Percentiles rank a stretch among this genome's conserved stretches.
phyloP scores from a whole-genome alignment of 495 filamentous ascomycete species.

The Aspergillus campestris region DNA sequence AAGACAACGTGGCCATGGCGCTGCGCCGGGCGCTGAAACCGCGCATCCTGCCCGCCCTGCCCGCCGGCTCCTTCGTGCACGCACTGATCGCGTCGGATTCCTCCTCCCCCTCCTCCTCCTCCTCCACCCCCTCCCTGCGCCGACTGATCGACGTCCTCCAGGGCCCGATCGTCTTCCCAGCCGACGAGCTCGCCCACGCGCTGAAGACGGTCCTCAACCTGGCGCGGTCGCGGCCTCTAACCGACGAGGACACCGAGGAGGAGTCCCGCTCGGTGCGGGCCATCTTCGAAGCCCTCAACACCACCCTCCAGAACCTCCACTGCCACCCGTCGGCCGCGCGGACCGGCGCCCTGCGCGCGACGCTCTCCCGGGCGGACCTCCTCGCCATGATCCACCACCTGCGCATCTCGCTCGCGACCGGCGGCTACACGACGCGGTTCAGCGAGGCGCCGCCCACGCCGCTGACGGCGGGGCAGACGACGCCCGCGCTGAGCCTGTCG shows the following conservation, averaged over 20 bases:
- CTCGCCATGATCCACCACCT: conserved; percentile 68
- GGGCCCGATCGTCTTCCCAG: conserved; percentile 29
- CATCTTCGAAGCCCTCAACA: conserved; percentile 34
- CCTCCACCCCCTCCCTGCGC: conserved; percentile 31
- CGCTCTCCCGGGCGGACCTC: conserved; percentile 58
- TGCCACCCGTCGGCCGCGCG: conserved; percentile 48
- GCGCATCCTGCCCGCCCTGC: conserved; percentile 31
- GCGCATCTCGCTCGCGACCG: conserved; percentile 51
- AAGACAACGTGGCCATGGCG: conserved; percentile 49
- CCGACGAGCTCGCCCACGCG: conserved; percentile 37
- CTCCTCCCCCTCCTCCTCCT: conserved; percentile 38
- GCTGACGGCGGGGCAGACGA: conserved; percentile 42
- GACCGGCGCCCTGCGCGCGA: conserved; percentile 53
- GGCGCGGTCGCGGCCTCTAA: conserved; percentile 24
- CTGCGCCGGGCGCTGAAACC: conserved; percentile 46
- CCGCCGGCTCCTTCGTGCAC: conserved; percentile 50
- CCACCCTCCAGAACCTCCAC: conserved; percentile 54
- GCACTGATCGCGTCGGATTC: conserved; percentile 53
- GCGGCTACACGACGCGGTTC: conserved; percentile 36
- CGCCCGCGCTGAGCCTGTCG: conserved; percentile 40
- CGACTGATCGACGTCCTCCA: conserved; percentile 46
- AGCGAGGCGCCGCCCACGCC: conserved; percentile 37
- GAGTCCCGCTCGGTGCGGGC: conserved; percentile 4
- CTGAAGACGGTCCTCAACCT: conserved; percentile 32
- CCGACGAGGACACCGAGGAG: conserved; percentile 22